Evolutionary conservation across 208 protist genomes (phyloP).

Genomic region (Acanthamoeba polyphaga): DNA sequence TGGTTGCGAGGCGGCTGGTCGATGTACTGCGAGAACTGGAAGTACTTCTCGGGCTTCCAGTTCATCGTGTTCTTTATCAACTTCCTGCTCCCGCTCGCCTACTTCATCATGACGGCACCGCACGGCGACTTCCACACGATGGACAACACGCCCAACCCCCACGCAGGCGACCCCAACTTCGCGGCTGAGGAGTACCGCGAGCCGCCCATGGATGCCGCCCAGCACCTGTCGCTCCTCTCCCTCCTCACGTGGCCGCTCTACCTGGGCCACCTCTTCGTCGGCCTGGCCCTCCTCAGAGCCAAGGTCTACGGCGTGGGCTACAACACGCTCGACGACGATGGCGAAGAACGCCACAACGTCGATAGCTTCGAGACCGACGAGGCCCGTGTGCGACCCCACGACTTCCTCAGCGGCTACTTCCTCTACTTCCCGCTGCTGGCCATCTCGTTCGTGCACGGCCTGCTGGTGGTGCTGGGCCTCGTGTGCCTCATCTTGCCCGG

Average conservation of each 20-base stretch:
- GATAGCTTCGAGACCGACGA: constrained; percentile 11
- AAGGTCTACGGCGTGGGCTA: constrained; percentile 64
- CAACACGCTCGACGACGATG: constrained; percentile 12
- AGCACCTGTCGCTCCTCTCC: constrained; percentile 12
- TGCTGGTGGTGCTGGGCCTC: constrained; percentile 20
- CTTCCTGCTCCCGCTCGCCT: constrained; percentile 32
- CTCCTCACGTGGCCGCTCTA: constrained; percentile 60
- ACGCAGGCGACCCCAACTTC: not conserved
- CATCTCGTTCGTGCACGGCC: constrained; percentile 44
- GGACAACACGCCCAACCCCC: not conserved
- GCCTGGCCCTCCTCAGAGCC: constrained; percentile 24
- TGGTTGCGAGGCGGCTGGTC: constrained; percentile 48
- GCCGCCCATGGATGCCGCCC: not conserved
- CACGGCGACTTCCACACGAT: not conserved
- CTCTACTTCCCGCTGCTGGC: constrained; percentile 49
- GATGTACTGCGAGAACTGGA: constrained; percentile 53
- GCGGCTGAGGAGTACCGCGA: not conserved
- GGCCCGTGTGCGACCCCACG: not conserved
- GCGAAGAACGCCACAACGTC: not conserved
- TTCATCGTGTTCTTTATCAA: constrained; percentile 31
- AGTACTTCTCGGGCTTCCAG: constrained; percentile 65
- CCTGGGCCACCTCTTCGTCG: constrained; percentile 60
- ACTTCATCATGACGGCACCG: not conserved
- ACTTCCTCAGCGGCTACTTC: constrained; percentile 62
- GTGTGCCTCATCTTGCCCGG: constrained; percentile 52